Conservation (phyloP, 176 grass and related monocot species). For the Bothriochloa decipiens region DNA sequence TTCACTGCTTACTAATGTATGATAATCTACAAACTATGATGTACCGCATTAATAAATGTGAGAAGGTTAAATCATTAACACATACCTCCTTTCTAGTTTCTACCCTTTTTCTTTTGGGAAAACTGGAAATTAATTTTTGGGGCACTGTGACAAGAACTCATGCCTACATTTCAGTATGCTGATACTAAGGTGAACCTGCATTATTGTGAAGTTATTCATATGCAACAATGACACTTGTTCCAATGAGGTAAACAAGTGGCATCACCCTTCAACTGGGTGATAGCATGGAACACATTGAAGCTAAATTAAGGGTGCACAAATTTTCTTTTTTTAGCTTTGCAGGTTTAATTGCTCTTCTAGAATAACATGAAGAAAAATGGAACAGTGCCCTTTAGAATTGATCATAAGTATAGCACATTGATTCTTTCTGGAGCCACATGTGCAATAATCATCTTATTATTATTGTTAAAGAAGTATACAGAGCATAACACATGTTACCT, state of each 20-base stretch:
- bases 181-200: background rate
- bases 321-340: background rate
- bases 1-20: background rate
- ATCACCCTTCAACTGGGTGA: background rate
- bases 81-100: background rate
- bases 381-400: background rate
- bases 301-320: background rate
- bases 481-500: conserved; percentile 54
- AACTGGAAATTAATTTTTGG: background rate
- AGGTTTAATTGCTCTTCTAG: background rate
- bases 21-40: background rate
- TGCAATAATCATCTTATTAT: conserved; percentile 1
- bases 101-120: background rate
- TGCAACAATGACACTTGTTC: background rate
- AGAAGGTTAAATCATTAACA: background rate
- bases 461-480: background rate
- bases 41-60: background rate
- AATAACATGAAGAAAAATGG: background rate
- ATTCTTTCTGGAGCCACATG: background rate
- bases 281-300: background rate
- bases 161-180: background rate
- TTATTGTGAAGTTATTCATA: background rate
- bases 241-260: conserved; percentile 11
- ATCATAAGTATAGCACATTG: background rate
- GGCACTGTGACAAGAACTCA: background rate